Conservation (phyloP, 2,329 filamentous ascomycete species). For the Corynespora cassiicola region DNA sequence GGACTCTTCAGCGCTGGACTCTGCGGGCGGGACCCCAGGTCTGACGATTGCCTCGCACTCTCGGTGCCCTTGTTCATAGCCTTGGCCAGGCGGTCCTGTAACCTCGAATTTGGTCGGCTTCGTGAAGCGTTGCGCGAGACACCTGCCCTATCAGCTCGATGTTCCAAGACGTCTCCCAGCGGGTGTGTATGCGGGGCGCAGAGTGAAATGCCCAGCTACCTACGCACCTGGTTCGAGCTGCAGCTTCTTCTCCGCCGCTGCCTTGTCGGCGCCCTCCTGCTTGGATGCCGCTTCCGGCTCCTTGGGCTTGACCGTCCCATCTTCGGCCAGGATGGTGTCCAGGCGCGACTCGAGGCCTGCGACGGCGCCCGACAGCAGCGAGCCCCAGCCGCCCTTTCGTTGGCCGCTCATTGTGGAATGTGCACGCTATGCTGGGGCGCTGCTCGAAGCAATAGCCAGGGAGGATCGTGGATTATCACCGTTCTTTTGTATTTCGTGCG, state of each 20-base stretch:
- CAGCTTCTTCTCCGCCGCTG: slow-evolving; percentile 32
- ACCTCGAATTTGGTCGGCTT: slow-evolving; percentile 74
- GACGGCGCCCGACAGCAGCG: slow-evolving; percentile 72
- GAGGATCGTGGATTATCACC: slow-evolving; percentile 30
- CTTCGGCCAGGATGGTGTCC: slow-evolving; percentile 88
- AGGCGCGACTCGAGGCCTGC: slow-evolving; percentile 92
- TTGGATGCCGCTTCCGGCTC: slow-evolving; percentile 45
- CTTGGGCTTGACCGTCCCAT: slow-evolving; percentile 55
- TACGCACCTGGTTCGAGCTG: slow-evolving; percentile 41
- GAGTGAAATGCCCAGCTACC: background rate
- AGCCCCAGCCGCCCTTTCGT: slow-evolving; percentile 28
- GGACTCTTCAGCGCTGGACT: slow-evolving; percentile 55
- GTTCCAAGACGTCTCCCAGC: too few species aligned
- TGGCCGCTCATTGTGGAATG: slow-evolving; percentile 34
- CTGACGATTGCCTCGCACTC: slow-evolving; percentile 56
- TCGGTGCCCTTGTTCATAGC: slow-evolving; percentile 78
- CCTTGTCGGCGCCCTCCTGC: slow-evolving; percentile 35
- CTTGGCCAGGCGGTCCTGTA: slow-evolving; percentile 88
- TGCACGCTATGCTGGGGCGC: too few species aligned
- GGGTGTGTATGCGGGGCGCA: too few species aligned
- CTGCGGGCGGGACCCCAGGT: slow-evolving; percentile 58
- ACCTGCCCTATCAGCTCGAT: slow-evolving; percentile 42
- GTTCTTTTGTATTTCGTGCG: slow-evolving; percentile 32
- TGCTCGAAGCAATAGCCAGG: background rate
- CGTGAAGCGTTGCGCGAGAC: slow-evolving; percentile 70